phyloP scores from a whole-genome alignment of 345 rosid species.

The Aquilaria malaccensis region DNA sequence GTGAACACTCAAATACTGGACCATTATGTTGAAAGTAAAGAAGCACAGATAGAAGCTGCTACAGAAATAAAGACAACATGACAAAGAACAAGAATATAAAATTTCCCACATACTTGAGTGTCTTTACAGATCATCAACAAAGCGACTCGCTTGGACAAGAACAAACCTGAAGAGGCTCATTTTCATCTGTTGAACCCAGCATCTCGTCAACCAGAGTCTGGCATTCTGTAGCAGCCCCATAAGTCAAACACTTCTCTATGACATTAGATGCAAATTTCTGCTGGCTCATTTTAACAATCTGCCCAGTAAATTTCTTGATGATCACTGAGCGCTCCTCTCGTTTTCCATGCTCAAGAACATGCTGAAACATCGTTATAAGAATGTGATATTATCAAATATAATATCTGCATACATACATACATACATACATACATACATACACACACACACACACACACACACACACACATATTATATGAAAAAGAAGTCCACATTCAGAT shows the following conservation, averaged over 20 bases:
- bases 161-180: conserved; percentile 96
- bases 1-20: too few species aligned
- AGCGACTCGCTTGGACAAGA: not conserved
- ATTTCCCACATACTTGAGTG: not conserved
- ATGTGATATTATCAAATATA: not conserved
- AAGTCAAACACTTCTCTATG: conserved; percentile 81
- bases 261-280: conserved; percentile 99
- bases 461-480: not conserved
- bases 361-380: conserved; percentile 35
- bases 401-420: not conserved
- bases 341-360: conserved; percentile 94
- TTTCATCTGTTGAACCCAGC: conserved; percentile 96
- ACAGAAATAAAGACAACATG: not conserved
- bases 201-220: conserved; percentile 80
- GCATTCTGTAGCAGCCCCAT: conserved; percentile 71
- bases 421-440: not conserved
- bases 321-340: conserved; percentile 76
- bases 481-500: too few species aligned
- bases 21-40: too few species aligned
- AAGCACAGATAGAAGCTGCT: not conserved
- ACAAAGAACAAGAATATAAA: not conserved
- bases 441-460: too few species aligned
- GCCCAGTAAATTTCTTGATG: conserved; percentile 69
- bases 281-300: conserved; percentile 94
- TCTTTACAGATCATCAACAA: not conserved